Base-by-base conservation (phyloP, 495 filamentous ascomycete species). In the Penicillium dipodomyicola region DNA sequence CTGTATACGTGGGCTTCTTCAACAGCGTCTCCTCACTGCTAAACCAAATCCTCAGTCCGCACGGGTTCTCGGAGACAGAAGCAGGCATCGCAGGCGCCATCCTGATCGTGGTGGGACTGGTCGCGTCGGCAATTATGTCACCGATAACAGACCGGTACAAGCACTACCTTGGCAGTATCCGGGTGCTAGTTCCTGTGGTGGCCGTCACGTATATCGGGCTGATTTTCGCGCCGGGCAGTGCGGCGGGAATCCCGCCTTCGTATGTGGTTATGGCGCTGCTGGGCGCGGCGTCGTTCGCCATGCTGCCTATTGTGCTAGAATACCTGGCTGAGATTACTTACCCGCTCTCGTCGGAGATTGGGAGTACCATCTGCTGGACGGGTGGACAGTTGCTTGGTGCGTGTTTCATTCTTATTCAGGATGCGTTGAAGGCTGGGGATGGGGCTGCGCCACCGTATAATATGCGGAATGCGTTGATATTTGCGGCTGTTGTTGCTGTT, bases 11-110 rank as follows among this genome's bases (percentile, higher is more conserved):
- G 58, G 90, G 86, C 42, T 87, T 92, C 77, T 98, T 98, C 82
- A 97, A 96, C 79, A 86, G 86, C 69, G 73, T 91, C 64, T 95
- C 92, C 46, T 88, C 90, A 14, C 84, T 97, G 5, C 77, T 97
- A 1, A 95, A 92, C 77, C 92, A 96, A 67, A 88, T 97, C 70
- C 82, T 97, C 54, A 72, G 82, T 8, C 94, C 94, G 0, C 89
- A 96, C 75, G 83, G 79, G 59, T 96, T 86, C 80, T 80, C 73
- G 51, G 88, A 92, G 68, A 85, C 85, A 42, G 80, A 96, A 40
- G 89, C 93, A 39, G 94, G 94, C 49, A 90, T 97, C 69, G 88
- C 88, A 12, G 94, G 94, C 58, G 94, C 88, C 1, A 68, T 95
- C 25, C 72, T 97, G n/a, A 97, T 98, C 66, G 75, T 96, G 47